These are phyloP conservation scores for Starmerella sp. DNA, from an alignment of 805 yeast genomes.

Conservation along the genomic window DNA sequence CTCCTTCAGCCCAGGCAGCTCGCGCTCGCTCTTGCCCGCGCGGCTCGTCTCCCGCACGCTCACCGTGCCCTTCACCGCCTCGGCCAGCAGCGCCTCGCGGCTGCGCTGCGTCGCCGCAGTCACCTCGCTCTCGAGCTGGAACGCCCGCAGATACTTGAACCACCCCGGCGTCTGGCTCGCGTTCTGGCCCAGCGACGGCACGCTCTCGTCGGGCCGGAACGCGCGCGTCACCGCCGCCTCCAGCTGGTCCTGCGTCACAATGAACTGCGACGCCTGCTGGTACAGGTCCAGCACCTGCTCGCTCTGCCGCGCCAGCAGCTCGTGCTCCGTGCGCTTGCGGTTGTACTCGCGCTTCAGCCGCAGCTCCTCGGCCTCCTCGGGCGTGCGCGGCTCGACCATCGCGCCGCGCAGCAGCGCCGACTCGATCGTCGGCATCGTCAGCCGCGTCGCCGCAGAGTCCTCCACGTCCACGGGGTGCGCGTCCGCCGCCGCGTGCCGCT, in stretches of 20 bases:
- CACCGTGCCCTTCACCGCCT: conserved; percentile 2
- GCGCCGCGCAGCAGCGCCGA: conserved; percentile 41
- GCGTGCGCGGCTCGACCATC: conserved; percentile 59
- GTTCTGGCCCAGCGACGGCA: conserved; percentile 11
- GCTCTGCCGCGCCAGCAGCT: conserved; percentile 43
- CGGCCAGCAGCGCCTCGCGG: conserved; percentile 1
- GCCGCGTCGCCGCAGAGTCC: conserved; percentile 38
- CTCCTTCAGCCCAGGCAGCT: conserved; percentile 25
- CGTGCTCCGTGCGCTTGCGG: conserved; percentile 45
- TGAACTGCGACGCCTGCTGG: conserved; percentile 27
- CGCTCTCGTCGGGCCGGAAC: conserved; percentile 12
- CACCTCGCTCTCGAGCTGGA: background rate
- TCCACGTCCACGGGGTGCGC: conserved; percentile 27
- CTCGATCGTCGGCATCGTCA: conserved; percentile 74
- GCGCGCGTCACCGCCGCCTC: conserved; percentile 9
- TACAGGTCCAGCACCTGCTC: conserved; percentile 54
- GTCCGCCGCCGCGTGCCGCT: conserved; percentile 28
- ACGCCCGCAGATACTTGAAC: conserved; percentile 7
- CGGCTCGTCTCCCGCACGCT: background rate
- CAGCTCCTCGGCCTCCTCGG: conserved; percentile 51
- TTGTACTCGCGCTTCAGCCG: conserved; percentile 55
- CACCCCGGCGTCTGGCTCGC: conserved; percentile 14
- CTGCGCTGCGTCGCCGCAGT: background rate
- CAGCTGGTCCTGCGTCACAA: conserved; percentile 16
- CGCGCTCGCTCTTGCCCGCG: background rate